Base-by-base conservation (phyloP, 306 rosid species). In the Gillenia trifoliata region DNA sequence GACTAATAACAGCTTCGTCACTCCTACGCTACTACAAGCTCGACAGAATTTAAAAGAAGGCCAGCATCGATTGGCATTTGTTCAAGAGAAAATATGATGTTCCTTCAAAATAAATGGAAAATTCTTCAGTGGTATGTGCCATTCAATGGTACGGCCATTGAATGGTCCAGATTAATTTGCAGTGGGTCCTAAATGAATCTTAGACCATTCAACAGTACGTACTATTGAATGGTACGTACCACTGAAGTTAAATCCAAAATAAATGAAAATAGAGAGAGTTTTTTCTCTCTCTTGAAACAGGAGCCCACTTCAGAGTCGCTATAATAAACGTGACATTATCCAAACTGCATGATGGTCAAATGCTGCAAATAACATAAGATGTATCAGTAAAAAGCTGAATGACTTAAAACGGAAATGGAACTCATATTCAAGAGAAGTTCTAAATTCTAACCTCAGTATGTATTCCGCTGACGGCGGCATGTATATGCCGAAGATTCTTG, bases 381-480 rank as follows among this genome's bases (percentile, higher is more conserved):
- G 19, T 23, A 8, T 34, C 50, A 71, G 26, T 20, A 38, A 40
- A 31, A 43, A 62, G 23, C 23, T 11, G 50, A 26, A 63, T 45
- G 34, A 64, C 16, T 23, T 40, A 30, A 73, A 8, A 20, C 52
- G 5, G 50, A 6, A 19, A 11, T 19, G 11, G 3, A 28, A 10
- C 13, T 43, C n/a, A 40, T 31, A 28, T 47, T 10, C 40, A 19
- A 45, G 22, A 4, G 16, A 45, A 33, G 43, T 59, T 45, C 15
- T 4, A 28, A 65, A 33, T 41, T 70, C 90, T 74, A 36, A 91
- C 97, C 98, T 93, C 97, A 1, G 98, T 62, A 93, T 82, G 76
- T 93, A 93, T 64, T 89, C 96, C 23, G 83, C 86, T 3, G 96
- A 93, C 56, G 97, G 92, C 29, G 93, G 88, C 82, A 89, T 83